These are phyloP conservation scores for Cordyceps tenuipes DNA, from an alignment of 2,329 filamentous ascomycete species.

Conservation along the genomic window DNA sequence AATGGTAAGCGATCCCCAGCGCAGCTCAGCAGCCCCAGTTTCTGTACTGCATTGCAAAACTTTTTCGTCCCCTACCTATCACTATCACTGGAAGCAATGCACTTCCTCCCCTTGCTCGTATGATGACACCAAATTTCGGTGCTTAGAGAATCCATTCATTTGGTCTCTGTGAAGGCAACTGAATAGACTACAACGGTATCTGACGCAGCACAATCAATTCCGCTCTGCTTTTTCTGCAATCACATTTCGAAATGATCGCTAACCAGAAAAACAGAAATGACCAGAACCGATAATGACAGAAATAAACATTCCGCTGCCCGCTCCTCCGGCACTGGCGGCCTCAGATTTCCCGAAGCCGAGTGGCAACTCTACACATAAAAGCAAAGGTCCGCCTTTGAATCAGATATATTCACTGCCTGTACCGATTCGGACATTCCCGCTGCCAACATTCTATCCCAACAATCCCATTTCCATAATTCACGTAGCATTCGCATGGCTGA, in stretches of 20 bases:
- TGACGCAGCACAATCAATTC: constrained; percentile 45
- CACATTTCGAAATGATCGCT: constrained; percentile 12
- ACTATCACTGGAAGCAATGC: constrained; percentile 9
- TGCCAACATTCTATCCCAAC: constrained; percentile 82
- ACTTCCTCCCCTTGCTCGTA: constrained; percentile 22
- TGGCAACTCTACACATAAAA: constrained; percentile 21
- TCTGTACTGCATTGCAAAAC: constrained; percentile 8
- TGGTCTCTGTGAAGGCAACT: constrained; percentile 55
- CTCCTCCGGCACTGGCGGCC: constrained; percentile 14
- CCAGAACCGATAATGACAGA: constrained; percentile 4
- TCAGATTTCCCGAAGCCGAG: constrained; percentile 17
- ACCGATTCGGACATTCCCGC: constrained; percentile 72
- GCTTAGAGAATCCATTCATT: constrained; percentile 53
- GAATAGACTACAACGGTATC: constrained; percentile 95
- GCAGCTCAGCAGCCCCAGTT: background rate
- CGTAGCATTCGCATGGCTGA: constrained; percentile 67
- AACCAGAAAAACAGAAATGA: background rate
- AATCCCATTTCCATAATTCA: constrained; percentile 86
- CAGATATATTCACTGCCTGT: constrained; percentile 75
- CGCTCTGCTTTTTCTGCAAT: background rate
- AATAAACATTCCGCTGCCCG: background rate
- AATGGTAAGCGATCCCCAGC: constrained; percentile 7
- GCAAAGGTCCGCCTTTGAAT: constrained; percentile 41
- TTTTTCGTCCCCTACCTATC: constrained; percentile 17
- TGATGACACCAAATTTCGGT: constrained; percentile 54